These are phyloP conservation scores for Sphaerosporella brunnea DNA, from an alignment of 495 filamentous ascomycete species.

Conservation along the genomic window DNA sequence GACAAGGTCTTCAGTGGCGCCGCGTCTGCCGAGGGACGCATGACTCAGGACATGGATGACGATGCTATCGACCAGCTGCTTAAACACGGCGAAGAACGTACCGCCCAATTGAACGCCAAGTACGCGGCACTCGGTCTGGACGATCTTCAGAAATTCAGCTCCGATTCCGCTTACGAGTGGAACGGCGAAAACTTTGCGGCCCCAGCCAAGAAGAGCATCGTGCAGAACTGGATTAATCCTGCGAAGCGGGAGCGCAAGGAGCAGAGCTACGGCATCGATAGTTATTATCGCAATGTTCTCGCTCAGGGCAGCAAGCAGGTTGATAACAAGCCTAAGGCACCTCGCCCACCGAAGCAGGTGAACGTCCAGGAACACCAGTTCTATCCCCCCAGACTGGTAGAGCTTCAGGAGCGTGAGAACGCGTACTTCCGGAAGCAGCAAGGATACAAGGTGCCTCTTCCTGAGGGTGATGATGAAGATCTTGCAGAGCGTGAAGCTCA, in stretches of 20 bases:
- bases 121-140: conserved; percentile 98
- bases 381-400: conserved; percentile 62
- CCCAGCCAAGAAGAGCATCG: conserved; percentile 81
- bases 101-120: conserved; percentile 70
- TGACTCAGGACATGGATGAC: conserved; percentile 46
- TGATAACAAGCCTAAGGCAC: conserved; percentile 86
- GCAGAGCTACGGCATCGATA: conserved; percentile 93
- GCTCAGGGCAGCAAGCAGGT: conserved; percentile 62
- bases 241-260: conserved; percentile 97
- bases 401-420: conserved; percentile 90
- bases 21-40: conserved; percentile 26
- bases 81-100: conserved; percentile 70
- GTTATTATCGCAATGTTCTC: conserved; percentile 89
- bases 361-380: conserved; percentile 93
- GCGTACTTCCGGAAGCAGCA: conserved; percentile 93
- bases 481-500: conserved; percentile 72
- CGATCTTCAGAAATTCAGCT: conserved; percentile 93
- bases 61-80: conserved; percentile 83
- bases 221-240: conserved; percentile 94
- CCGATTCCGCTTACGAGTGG: conserved; percentile 95
- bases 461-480: conserved; percentile 69
- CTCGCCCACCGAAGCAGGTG: conserved; percentile 83
- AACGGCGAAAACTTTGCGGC: conserved; percentile 87
- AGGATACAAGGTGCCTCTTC: conserved; percentile 70
- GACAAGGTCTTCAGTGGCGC: conserved; percentile 66